Evolutionary conservation across 1,284 basidiomycete genomes (phyloP), one percentile per base, ranked within the genome.

Genomic region (Ceratobasidium sp.): DNA sequence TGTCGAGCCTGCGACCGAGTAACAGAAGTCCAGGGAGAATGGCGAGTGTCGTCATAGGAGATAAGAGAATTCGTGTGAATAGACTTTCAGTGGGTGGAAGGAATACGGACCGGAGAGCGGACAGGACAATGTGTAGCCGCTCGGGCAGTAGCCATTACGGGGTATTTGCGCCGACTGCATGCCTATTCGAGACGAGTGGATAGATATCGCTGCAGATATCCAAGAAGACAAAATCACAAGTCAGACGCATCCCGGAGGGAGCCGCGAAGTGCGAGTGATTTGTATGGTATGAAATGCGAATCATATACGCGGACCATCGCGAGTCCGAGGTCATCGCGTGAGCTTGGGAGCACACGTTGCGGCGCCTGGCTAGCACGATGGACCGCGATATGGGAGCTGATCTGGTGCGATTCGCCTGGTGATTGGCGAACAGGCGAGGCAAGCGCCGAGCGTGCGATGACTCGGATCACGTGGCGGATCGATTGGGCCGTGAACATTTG

Each of bases 101-200:
- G 58, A 62, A 25, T 32, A 42, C 58, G 58, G 58, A 10, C 58
- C 58, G 58, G 58, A 58, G 40, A 25, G 56, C 56, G 56, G 56
- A 22, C 38, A 22, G 45, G 31, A 49, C 34, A 38, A 12, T 32
- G 38, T 20, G 29, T 31, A 50, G 58, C 25, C 58, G 29, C 58
- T 32, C 58, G 58, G 58, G 45, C 29, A 34, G 45, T 34, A 31
- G 17, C 58, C 43, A 49, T 62, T 42, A 49, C 31, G 58, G 58
- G 15, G 27, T n/a, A 62, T 32, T 49, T 45, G 22, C 17, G 6
- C 58, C 43, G 58, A 40, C 25, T 17, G 15, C 29, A 13, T 29
- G 31, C 58, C 58, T 22, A 8, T 62, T 35, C 15, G 34, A 45
- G 43, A 47, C 25, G 20, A 15, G 13, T 5, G 15, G 22, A n/a